These are phyloP conservation scores for Spizellomyces sp. DNA, from an alignment of 192 early-diverging fungal species.

Conservation along the genomic window DNA sequence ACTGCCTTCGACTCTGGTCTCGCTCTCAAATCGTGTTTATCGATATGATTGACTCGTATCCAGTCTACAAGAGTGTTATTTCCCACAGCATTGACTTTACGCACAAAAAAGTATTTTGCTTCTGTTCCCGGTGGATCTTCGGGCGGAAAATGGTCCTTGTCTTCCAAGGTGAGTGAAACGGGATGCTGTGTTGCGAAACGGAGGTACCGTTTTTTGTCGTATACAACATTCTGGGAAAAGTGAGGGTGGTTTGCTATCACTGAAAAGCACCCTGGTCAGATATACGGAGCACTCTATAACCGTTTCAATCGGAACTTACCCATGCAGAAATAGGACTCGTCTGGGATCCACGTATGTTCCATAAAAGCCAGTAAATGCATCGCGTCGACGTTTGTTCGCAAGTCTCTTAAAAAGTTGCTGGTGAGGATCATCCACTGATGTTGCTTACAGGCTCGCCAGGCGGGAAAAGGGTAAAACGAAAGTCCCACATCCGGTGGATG, in stretches of 20 bases:
- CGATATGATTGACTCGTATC: conserved; percentile 39
- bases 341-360: conserved; percentile 48
- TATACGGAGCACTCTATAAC: not conserved
- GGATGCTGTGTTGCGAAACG: conserved; percentile 32
- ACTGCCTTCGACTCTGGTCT: too few species aligned
- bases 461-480: conserved; percentile 31
- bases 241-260: conserved; percentile 31
- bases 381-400: conserved; percentile 34
- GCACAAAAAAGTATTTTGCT: conserved; percentile 42
- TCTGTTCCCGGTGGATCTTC: conserved; percentile 10
- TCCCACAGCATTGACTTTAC: conserved; percentile 39
- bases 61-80: conserved; percentile 38
- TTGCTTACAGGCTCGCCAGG: conserved; percentile 41
- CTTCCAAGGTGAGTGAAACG: conserved; percentile 20
- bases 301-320: conserved; percentile 11
- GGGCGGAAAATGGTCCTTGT: conserved; percentile 25
- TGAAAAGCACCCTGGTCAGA: not conserved
- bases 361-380: conserved; percentile 38
- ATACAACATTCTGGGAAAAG: conserved; percentile 22
- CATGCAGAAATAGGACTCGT: conserved; percentile 46
- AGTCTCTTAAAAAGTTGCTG: conserved; percentile 23
- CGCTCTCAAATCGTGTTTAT: conserved; percentile 4
- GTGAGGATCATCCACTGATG: conserved; percentile 55
- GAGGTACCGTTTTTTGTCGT: conserved; percentile 40
- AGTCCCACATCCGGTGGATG: conserved; percentile 40